These are phyloP conservation scores for Hydnomerulius pinastri DNA, from an alignment of 768 basidiomycete genomes.

Conservation along the genomic window DNA sequence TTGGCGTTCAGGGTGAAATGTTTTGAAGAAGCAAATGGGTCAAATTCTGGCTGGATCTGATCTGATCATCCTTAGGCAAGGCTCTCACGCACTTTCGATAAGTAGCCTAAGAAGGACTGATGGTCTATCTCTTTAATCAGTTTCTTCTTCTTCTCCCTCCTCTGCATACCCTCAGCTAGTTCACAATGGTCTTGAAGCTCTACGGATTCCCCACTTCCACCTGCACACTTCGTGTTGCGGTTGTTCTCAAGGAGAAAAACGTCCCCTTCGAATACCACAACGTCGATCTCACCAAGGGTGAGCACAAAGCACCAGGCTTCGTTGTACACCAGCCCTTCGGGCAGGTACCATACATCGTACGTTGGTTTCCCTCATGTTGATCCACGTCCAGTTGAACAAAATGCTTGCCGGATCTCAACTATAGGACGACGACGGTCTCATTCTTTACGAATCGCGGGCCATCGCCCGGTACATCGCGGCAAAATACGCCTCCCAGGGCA, in stretches of 20 bases:
- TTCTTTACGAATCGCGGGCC: constrained; percentile 44
- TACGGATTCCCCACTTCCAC: constrained; percentile 35
- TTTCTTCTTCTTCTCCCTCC: not conserved
- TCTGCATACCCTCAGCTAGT: not conserved
- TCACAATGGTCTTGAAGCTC: constrained; percentile 22
- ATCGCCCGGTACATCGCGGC: constrained; percentile 42
- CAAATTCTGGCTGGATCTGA: not conserved
- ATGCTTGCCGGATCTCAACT: not conserved
- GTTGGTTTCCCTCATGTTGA: not conserved
- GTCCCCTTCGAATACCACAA: constrained; percentile 52
- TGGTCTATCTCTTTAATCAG: not conserved
- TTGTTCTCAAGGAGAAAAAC: constrained; percentile 53
- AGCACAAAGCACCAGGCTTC: constrained; percentile 50
- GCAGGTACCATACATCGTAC: constrained; percentile 41
- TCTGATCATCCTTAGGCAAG: not conserved
- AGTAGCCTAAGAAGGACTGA: not conserved
- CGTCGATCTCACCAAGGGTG: constrained; percentile 42
- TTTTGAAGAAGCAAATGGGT: not conserved
- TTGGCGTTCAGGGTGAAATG: not conserved
- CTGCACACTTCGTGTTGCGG: constrained; percentile 53
- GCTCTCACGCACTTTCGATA: constrained; percentile 12
- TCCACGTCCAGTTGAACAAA: not conserved
- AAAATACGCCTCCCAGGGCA: constrained; percentile 40
- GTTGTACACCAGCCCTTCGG: constrained; percentile 57
- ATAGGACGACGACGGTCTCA: constrained; percentile 42